Evolutionary conservation across 2,329 filamentous ascomycete genomes (phyloP), one percentile per base, ranked within the genome.

Genomic region (Alternaria sp.): DNA sequence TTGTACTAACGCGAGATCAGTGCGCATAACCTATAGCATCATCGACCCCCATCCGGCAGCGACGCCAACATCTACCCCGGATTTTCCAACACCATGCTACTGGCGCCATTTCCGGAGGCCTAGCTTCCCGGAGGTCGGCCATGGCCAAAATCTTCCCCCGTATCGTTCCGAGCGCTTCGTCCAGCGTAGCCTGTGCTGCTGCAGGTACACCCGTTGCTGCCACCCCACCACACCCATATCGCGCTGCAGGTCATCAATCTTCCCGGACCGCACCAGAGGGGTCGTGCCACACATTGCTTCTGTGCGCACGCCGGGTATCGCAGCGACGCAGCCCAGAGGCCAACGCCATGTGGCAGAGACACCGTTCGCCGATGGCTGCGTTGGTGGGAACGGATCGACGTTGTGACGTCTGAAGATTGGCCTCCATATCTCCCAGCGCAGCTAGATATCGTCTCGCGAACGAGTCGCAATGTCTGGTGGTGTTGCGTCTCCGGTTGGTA

Each of bases 141-240:
- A 26, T 51, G 46, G 46, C 59, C 52, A 50, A 32, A 40, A 40
- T 45, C 21, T 52, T 67, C 54, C 61, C 44, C 62, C 66, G 67
- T 68, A 45, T 67, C 62, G 63, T 67, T 60, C 69, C 69, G 71
- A 64, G 57, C 57, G 61, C 45, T 47, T 57, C 61, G 55, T 61
- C 57, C 49, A 68, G 66, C 66, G 65, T 65, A 70, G 68, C 66
- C 64, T 64, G 50, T 62, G 61, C 65, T 70, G 51, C 72, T 78
- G 76, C 76, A 79, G 75, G 75, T 74, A 77, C 75, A 71, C 62
- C 58, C 68, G 69, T 65, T 58, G 51, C 67, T 32, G 64, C 67
- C 65, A 69, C 67, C 66, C 59, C 65, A 66, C 69, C 69, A 67
- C 57, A 60, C 21, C 52, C 49, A 61, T 52, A 50, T 54, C 30